phyloP scores from a whole-genome alignment of 2,329 filamentous ascomycete species.

The Aspergillus chevalieri region DNA sequence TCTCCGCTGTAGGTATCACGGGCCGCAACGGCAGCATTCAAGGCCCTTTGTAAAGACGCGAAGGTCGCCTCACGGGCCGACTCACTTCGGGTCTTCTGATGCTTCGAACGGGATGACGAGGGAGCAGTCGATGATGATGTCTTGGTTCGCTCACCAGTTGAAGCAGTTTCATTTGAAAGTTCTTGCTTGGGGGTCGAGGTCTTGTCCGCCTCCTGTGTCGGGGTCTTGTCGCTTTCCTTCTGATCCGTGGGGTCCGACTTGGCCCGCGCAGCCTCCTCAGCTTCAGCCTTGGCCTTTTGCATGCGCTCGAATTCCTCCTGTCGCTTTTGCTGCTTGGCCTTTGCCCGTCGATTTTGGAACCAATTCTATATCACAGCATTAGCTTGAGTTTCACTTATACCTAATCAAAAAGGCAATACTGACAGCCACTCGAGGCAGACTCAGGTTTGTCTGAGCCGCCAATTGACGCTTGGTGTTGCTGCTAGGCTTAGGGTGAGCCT shows the following conservation, averaged over 20 bases:
- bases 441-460: slow-evolving; percentile 44
- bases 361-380: slow-evolving; percentile 36
- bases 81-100: slow-evolving; percentile 34
- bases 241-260: slow-evolving; percentile 23
- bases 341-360: slow-evolving; percentile 49
- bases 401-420: slow-evolving; percentile 15
- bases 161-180: slow-evolving; percentile 14
- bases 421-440: slow-evolving; percentile 45
- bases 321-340: slow-evolving; percentile 47
- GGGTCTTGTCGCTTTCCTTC: slow-evolving; percentile 16
- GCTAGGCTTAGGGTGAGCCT: slow-evolving; percentile 46
- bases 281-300: slow-evolving; percentile 34
- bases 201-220: slow-evolving; percentile 19
- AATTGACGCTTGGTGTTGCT: slow-evolving; percentile 46
- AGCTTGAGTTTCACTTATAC: slow-evolving; percentile 1
- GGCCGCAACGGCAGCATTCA: slow-evolving; percentile 37
- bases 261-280: slow-evolving; percentile 28
- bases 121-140: slow-evolving; percentile 7
- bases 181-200: slow-evolving; percentile 21
- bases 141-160: slow-evolving; percentile 15
- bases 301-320: slow-evolving; percentile 45
- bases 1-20: slow-evolving; percentile 23
- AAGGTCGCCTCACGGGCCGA: slow-evolving; percentile 37
- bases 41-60: slow-evolving; percentile 40
- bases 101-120: slow-evolving; percentile 23